Base-by-base conservation (phyloP, 2,329 filamentous ascomycete species). In the Fusarium anthophilum region DNA sequence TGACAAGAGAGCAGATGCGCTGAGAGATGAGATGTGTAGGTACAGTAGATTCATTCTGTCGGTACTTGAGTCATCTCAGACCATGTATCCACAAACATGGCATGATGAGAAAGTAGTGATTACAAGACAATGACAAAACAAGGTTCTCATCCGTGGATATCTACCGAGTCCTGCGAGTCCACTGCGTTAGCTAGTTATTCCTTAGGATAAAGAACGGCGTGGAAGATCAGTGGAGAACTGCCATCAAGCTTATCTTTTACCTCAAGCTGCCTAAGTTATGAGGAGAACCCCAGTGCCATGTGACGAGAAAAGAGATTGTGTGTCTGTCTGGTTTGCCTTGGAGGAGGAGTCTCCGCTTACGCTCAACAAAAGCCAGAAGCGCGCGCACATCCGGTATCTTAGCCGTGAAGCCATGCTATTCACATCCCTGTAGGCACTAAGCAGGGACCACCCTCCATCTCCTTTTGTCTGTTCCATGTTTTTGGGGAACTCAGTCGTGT, bases 1-100 rank as follows among this genome's bases (percentile, higher is more conserved):
- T 48, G 24, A 44, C 28, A 24, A 62, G 50, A 43, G 48, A 43
- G 44, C 11, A 50, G n/a, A 53, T 26, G 37, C 28, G 37, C 28
- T 24, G 47, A 47, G 43, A 69, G 44, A 72, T 63, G 68, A 59
- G 56, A 55, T 72, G 53, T 17, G 15, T 37, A 18, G 15, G 35
- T 30, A 66, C 39, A 14, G 39, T 26, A 45, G 55, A 58, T 58
- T 48, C 45, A 48, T 48, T 57, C 32, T 55, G 58, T 67, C 58
- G 56, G 71, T 66, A 74, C 68, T 69, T 72, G 67, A 74, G 58
- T 62, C 71, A 72, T 72, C 26, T 73, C 71, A 72, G 62, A 20
- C 55, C 62, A 72, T 63, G 41, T 41, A 57, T 44, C 48, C 51
- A 66, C 32, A 30, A 14, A 20, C 6, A 54, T 70, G 70, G 67